Conservation (phyloP, 768 basidiomycete species). For the Russula sp. region DNA sequence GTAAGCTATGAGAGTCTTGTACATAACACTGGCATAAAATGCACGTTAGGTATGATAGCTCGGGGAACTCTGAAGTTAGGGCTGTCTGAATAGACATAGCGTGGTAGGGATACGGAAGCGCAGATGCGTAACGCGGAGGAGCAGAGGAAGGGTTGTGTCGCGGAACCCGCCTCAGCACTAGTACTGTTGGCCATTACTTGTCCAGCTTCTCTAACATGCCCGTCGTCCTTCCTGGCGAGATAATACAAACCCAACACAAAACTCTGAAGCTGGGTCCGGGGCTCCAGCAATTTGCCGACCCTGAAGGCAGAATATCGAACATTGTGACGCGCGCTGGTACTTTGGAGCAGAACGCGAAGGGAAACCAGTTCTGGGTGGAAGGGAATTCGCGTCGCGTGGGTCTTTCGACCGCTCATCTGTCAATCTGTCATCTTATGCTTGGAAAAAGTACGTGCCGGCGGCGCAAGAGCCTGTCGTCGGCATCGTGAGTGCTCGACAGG, state of each 20-base stretch:
- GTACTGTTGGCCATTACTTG: background rate
- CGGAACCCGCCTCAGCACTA: too few relatives aligned
- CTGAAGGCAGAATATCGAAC: conserved; percentile 37
- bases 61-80: conserved; percentile 59
- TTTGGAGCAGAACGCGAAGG: conserved; percentile 65
- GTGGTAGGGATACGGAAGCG: background rate
- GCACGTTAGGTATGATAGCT: conserved; percentile 69
- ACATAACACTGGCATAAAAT: background rate
- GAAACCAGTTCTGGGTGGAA: conserved; percentile 87
- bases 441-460: conserved; percentile 80
- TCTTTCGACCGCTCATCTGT: conserved; percentile 28
- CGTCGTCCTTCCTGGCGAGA: conserved; percentile 78
- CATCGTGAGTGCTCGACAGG: conserved; percentile 70
- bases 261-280: conserved; percentile 89
- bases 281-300: conserved; percentile 49
- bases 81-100: conserved; percentile 31
- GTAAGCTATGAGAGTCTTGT: background rate
- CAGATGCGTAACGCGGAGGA: too few relatives aligned
- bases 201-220: conserved; percentile 43
- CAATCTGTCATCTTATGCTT: conserved; percentile 11
- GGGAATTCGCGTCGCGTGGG: conserved; percentile 79
- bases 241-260: conserved; percentile 66
- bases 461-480: conserved; percentile 89
- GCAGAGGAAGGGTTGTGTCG: too few relatives aligned
- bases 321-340: conserved; percentile 68